These are phyloP conservation scores for Ustilago vetiveriae DNA, from an alignment of 1,284 basidiomycete genomes.

Conservation along the genomic window DNA sequence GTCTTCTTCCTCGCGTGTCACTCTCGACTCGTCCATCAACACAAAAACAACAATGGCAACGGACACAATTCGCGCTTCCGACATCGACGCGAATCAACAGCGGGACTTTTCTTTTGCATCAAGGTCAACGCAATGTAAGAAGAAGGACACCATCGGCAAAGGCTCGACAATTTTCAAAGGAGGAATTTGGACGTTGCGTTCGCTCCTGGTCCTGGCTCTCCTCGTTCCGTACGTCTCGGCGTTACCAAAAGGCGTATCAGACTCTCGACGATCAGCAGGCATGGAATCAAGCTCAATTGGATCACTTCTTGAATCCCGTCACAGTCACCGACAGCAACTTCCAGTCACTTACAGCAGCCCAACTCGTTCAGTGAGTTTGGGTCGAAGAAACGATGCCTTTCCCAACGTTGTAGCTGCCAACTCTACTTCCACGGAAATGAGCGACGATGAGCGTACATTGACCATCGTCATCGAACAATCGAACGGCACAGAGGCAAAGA, in stretches of 20 bases:
- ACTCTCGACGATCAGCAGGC: constrained; percentile 20
- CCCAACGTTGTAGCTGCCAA: constrained; percentile 33
- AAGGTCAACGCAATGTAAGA: neutral
- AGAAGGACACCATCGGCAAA: neutral
- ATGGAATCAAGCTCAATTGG: constrained; percentile 25
- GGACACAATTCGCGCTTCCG: constrained; percentile 6
- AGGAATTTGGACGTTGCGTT: constrained; percentile 27
- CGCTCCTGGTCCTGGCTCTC: constrained; percentile 31
- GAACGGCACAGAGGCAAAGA: constrained; percentile 8
- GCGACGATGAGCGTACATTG: constrained; percentile 8
- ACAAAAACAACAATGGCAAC: neutral
- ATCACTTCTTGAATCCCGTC: constrained; percentile 11
- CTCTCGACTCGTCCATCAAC: constrained; percentile 9
- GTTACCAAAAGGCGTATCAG: constrained; percentile 17
- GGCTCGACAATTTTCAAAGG: neutral
- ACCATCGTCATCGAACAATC: constrained; percentile 30
- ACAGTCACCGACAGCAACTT: constrained; percentile 4
- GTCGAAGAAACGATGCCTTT: constrained; percentile 31
- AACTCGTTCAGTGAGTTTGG: constrained; percentile 33
- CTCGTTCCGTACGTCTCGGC: constrained; percentile 36
- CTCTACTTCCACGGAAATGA: neutral
- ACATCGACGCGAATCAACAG: constrained; percentile 10
- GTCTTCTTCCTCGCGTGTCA: constrained; percentile 39
- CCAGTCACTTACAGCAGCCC: constrained; percentile 1
- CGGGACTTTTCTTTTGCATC: constrained; percentile 5